These are phyloP conservation scores for Cytauxzoon felis DNA, from an alignment of 169 alveolate species.

Conservation along the genomic window DNA sequence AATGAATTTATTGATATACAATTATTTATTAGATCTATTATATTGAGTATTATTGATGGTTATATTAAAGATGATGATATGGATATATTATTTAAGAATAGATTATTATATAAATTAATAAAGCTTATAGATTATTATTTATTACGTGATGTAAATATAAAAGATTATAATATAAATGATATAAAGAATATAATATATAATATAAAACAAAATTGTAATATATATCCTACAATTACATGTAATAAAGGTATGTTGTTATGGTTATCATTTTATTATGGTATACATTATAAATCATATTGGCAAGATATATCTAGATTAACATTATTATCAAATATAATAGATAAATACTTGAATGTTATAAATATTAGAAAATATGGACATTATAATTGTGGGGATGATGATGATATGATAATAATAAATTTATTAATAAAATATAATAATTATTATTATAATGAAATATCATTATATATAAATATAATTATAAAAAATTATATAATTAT, in stretches of 20 bases:
- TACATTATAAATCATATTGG: conserved; percentile 26
- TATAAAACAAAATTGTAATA: conserved; percentile 8
- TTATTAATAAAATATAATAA: conserved; percentile 15
- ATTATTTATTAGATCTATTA: not conserved
- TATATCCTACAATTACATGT: conserved; percentile 29
- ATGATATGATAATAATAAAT: conserved; percentile 8
- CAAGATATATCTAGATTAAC: conserved; percentile 36
- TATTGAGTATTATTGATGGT: not conserved
- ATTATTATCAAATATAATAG: conserved; percentile 18
- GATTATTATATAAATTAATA: not conserved
- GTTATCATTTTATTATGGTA: conserved; percentile 44
- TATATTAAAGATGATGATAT: not conserved
- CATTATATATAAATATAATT: conserved; percentile 3
- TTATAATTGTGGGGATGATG: conserved; percentile 11
- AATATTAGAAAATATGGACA: conserved; percentile 18
- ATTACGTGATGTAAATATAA: not conserved
- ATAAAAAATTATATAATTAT: not conserved
- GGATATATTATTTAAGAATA: not conserved
- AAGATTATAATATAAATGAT: conserved; percentile 4
- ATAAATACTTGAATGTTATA: conserved; percentile 9
- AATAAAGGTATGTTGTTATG: conserved; percentile 16
- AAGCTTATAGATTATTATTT: conserved; percentile 30
- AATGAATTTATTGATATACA: not conserved
- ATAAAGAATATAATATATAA: conserved; percentile 3
- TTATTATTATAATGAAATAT: conserved; percentile 37